Evolutionary conservation across 345 rosid genomes (phyloP).

Genomic region (Pistacia atlantica): DNA sequence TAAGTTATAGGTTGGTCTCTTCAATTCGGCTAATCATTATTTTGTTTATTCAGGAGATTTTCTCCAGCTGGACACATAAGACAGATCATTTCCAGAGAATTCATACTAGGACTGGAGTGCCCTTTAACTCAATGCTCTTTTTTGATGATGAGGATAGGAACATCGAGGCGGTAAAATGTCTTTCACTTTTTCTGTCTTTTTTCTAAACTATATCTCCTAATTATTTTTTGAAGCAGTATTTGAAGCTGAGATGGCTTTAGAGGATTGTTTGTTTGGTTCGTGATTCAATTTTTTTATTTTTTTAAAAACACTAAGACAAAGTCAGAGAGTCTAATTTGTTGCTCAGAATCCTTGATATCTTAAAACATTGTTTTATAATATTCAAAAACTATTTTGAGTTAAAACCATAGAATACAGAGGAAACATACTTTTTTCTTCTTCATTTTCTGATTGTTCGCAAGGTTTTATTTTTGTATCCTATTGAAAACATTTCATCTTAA

Average conservation of each 20-base stretch:
- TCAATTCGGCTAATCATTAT: not conserved
- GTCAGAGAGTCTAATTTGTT: no score
- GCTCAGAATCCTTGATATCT: no score
- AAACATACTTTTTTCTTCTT: no score
- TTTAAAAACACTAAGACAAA: no score
- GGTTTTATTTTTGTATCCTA: no score
- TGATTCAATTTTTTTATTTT: no score
- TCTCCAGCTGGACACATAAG: conserved; percentile 72
- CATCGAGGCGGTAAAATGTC: conserved; percentile 53
- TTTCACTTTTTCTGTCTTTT: not conserved
- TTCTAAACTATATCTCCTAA: not conserved
- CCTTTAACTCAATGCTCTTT: conserved; percentile 71
- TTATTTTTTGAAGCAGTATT: not conserved
- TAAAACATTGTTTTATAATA: no score
- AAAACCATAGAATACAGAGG: no score
- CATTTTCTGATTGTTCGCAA: no score
- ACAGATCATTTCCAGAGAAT: conserved; percentile 86
- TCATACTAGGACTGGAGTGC: conserved; percentile 66
- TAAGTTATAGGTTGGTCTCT: not conserved
- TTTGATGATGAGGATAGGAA: conserved; percentile 82
- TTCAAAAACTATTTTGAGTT: no score
- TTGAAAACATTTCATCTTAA: no score
- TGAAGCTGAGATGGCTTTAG: not conserved
- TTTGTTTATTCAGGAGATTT: conserved; percentile 60
- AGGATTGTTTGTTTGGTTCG: not conserved